These are phyloP conservation scores for Jacaranda mimosifolia DNA, from an alignment of 257 asterid species.

Conservation along the genomic window DNA sequence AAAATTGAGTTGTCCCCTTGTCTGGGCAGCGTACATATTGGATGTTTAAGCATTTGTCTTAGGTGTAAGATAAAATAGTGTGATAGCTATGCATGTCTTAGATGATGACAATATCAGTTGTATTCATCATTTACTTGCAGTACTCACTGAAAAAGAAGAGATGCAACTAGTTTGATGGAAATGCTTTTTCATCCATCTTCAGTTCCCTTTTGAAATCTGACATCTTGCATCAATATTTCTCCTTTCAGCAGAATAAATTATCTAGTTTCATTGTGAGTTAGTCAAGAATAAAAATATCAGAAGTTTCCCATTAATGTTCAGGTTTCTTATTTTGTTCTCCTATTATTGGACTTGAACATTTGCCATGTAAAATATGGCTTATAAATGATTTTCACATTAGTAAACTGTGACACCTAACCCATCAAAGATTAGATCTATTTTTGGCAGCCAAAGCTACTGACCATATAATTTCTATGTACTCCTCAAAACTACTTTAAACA, in stretches of 20 bases:
- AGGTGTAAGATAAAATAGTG: too few relatives aligned
- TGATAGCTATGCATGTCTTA: too few relatives aligned
- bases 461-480: background rate
- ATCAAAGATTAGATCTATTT: background rate
- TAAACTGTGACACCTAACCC: background rate
- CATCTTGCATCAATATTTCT: background rate
- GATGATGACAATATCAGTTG: too few relatives aligned
- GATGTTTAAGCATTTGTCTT: too few relatives aligned
- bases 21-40: too few relatives aligned
- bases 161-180: constrained; percentile 8
- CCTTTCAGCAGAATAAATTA: background rate
- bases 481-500: background rate
- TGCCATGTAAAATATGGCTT: background rate
- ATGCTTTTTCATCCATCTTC: constrained; percentile 14
- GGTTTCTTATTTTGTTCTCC: background rate
- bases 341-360: too few relatives aligned
- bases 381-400: background rate
- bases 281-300: background rate
- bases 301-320: background rate
- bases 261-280: background rate
- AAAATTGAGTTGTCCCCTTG: too few relatives aligned
- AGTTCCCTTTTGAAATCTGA: background rate
- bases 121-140: too few relatives aligned
- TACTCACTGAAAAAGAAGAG: background rate
- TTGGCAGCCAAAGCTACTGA: constrained; percentile 15